Base-by-base conservation (phyloP, 768 basidiomycete genomes). In the Leucocoprinus sp. region DNA sequence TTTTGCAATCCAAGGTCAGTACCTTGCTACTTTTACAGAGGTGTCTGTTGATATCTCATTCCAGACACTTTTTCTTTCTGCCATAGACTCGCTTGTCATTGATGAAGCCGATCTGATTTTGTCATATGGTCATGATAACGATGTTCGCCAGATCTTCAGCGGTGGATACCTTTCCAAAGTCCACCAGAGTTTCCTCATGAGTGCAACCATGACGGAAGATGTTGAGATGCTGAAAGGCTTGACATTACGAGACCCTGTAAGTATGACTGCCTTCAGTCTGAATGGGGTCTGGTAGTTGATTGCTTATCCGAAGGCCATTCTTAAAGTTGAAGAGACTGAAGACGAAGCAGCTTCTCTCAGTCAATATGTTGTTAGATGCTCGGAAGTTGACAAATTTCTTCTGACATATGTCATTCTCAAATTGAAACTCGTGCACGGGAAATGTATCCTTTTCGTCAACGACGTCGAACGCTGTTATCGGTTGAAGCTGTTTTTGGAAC, bases 61-160 rank as follows among this genome's bases (percentile, higher is more conserved):
- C 19, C 26, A 48, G 46, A 42, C 79, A 0, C 67, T 98, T 6
- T 73, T 70, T 2, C 64, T 93, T 0, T 56, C 73, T 9, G 70
- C 75, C 0, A 65, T 98, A 23, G 86, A 91, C 37, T 85, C 87
- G 4, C 77, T 99, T 14, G 86, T 95, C 22, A 93, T 99, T 47
- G 96, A 99, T 60, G 96, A 99, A 65, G 96, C 96, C 18, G 96
- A 98, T 60, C 77, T 98, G 28, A 87, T 99, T 42, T 72, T 99
- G 15, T 97, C 93, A 0, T 99, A 98, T 59, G 96, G 96, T 2
- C 91, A 98, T 53, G 86, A 93, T 50, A 88, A 93, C 57, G 90
- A 93, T 49, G 76, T 93, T 36, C 77, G 81, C 21, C 76, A 82
- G 48, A 72, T 75, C 17, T 81, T 85, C 50, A 72, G 64, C 45